Evolutionary conservation across 371 early-diverging fungal genomes (phyloP).

Genomic region (Rhizopus arrhizus): DNA sequence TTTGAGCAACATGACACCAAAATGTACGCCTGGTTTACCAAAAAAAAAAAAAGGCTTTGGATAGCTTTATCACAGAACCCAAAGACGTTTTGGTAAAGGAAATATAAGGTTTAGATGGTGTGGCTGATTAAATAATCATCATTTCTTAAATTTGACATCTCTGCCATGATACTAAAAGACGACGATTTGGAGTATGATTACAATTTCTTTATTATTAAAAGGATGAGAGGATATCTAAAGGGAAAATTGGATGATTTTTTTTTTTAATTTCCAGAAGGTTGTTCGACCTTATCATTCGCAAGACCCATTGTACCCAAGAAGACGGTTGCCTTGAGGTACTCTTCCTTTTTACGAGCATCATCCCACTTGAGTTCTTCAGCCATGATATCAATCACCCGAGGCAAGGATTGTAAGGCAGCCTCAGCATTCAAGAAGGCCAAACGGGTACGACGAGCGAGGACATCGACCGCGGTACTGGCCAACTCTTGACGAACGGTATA

Average conservation of each 20-base stretch:
- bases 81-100: too few species aligned
- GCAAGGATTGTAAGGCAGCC: conserved; percentile 86
- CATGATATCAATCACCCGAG: conserved; percentile 91
- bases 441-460: conserved; percentile 91
- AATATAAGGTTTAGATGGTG: too few species aligned
- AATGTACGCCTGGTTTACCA: too few species aligned
- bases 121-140: too few species aligned
- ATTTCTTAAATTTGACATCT: too few species aligned
- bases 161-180: too few species aligned
- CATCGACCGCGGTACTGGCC: conserved; percentile 93
- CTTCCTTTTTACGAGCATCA: conserved; percentile 63
- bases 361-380: conserved; percentile 85
- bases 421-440: conserved; percentile 94
- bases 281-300: conserved; percentile 18
- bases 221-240: too few species aligned
- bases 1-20: too few species aligned
- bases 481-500: conserved; percentile 94
- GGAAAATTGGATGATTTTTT: neutral
- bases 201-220: too few species aligned
- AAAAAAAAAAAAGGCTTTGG: too few species aligned
- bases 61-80: too few species aligned
- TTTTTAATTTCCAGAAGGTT: neutral
- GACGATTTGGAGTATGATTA: too few species aligned
- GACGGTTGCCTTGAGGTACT: conserved; percentile 68
- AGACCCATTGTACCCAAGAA: conserved; percentile 94